Percentiles rank a stretch among this genome's conserved stretches.
These are phyloP conservation scores for Paramarasmius palmivorus DNA, from an alignment of 1,284 basidiomycete species.

Conservation along the genomic window DNA sequence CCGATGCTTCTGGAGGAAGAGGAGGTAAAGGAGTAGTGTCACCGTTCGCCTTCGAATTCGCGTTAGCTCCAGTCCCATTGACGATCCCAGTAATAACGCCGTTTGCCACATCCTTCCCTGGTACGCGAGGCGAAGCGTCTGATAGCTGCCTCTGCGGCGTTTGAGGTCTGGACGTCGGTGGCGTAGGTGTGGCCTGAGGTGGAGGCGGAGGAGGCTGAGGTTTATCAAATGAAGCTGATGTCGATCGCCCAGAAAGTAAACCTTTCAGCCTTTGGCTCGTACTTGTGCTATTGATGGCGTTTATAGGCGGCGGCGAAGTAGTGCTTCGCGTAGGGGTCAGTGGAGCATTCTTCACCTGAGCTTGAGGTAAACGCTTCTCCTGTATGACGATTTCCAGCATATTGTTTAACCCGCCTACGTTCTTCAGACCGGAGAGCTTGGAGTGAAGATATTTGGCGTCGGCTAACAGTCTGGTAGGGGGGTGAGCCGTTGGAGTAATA, in stretches of 20 bases:
- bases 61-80: not conserved
- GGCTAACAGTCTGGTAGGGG: conserved; percentile 60
- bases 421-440: conserved; percentile 71
- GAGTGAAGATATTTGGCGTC: conserved; percentile 79
- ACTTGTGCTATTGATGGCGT: conserved; percentile 11
- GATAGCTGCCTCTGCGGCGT: not conserved
- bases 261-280: conserved; percentile 46
- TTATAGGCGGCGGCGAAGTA: conserved; percentile 20
- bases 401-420: conserved; percentile 62
- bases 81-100: not conserved
- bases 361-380: conserved; percentile 61
- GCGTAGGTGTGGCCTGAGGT: not conserved
- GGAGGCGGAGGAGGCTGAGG: conserved; percentile 31
- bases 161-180: not conserved
- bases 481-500: conserved; percentile 4
- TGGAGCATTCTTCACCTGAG: conserved; percentile 16
- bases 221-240: conserved; percentile 33
- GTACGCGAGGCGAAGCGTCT: conserved; percentile 6
- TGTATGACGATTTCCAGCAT: conserved; percentile 83
- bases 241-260: conserved; percentile 36
- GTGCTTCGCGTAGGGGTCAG: conserved; percentile 33
- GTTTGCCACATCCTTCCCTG: not conserved
- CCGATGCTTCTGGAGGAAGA: conserved; percentile 1
- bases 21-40: conserved; percentile 13
- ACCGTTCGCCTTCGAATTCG: not conserved